Evolutionary conservation across 108 stramenopile genomes (phyloP).

Genomic region (Phaeodactylum tricornutum): DNA sequence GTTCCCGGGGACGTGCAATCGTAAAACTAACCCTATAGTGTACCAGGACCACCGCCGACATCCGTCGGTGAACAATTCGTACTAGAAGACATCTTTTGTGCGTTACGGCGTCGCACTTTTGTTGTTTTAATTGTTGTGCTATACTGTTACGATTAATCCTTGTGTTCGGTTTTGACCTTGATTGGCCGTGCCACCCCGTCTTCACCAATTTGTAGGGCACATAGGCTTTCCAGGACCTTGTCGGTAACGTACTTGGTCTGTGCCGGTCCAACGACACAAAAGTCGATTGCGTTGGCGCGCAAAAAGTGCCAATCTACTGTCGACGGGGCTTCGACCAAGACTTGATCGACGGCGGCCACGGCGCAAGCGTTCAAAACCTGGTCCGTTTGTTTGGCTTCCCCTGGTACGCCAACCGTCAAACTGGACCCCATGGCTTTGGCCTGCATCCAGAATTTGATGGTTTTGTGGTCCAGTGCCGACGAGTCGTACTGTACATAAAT

Average conservation of each 20-base stretch:
- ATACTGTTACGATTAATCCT: background rate
- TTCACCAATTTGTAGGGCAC: conserved; percentile 25
- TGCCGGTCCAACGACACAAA: conserved; percentile 14
- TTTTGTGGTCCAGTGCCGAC: conserved; percentile 22
- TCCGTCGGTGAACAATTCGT: too few species aligned
- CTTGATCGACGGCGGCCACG: conserved; percentile 26
- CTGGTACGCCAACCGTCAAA: conserved; percentile 33
- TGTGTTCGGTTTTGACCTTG: conserved; percentile 9
- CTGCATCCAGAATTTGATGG: conserved; percentile 40
- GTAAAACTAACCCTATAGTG: too few species aligned
- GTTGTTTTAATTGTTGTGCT: too few species aligned
- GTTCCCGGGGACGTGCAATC: too few species aligned
- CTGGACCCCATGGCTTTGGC: conserved; percentile 36
- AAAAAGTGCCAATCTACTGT: conserved; percentile 35
- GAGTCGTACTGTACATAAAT: conserved; percentile 24
- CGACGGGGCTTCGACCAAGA: conserved; percentile 36
- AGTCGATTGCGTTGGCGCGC: conserved; percentile 33
- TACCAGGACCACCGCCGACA: too few species aligned
- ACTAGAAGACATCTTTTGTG: too few species aligned
- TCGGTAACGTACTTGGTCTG: conserved; percentile 26
- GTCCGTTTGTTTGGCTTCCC: conserved; percentile 23
- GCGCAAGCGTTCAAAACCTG: conserved; percentile 37
- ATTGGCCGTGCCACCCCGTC: conserved; percentile 22
- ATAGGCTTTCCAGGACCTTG: conserved; percentile 19
- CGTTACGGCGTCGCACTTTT: too few species aligned